Evolutionary conservation across 2,329 filamentous ascomycete genomes (phyloP), one percentile per base, ranked within the genome.

Genomic region (Hypocreales sp.): DNA sequence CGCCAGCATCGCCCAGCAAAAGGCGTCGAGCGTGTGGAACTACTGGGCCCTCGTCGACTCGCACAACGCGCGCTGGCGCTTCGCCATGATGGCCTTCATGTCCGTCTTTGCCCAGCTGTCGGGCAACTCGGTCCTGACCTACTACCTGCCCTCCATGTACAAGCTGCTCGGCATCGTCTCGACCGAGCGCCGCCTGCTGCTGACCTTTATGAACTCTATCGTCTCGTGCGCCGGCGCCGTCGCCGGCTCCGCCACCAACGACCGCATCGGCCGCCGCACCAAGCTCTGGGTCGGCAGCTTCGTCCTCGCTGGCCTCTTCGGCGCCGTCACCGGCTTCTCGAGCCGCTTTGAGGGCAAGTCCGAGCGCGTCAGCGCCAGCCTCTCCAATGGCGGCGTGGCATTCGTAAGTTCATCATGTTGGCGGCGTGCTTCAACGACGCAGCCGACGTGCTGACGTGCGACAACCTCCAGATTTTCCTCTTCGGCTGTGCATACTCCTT

Each of bases 131-230:
- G 43, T 64, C 7, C 52, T 55, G 9, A 56, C 59, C 2, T 71
- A 69, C 33, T 55, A 74, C 41, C 67, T 74, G 39, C 59, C 69
- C 17, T 56, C 56, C 6, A 58, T 61, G 42, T 53, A 67, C 22
- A 48, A 53, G 20, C 56, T 64, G 6, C 55, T 64, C 24, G 64
- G 69, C 22, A 60, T 75, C 33, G 60, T 57, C 7, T 61, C 31
- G 58, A 70, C 44, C 56, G 62, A 35, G 24, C 47, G 64, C 26
- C 58, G 61, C 40, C 48, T 60, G 31, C 20, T 60, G 8, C 55
- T 53, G 10, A 60, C 63, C 6, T 51, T 70, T 8, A 35, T 46
- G 5, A 42, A 42, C 9, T 42, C 45, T 0, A 35, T 48, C 5
- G 29, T 50, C n/a, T 61, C 57, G 34, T 53, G 51, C 20, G 56